Conservation (phyloP, 768 basidiomycete species). For the Tremella fuciformis region DNA sequence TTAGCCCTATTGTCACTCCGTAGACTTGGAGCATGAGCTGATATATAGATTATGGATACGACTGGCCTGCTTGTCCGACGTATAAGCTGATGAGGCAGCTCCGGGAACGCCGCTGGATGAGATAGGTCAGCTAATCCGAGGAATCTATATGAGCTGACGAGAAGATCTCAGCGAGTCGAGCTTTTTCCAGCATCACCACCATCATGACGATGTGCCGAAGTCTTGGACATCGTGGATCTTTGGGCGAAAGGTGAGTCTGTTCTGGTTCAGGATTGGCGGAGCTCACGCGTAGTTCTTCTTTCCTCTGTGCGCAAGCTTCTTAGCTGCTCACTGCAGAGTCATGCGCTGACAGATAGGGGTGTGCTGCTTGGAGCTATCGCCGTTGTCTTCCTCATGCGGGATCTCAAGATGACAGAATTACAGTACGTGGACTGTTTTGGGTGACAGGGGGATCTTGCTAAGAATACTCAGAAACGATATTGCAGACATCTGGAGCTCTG, state of each 20-base stretch:
- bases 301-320: slow-evolving; percentile 30
- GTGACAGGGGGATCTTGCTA: not conserved
- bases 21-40: slow-evolving; percentile 6
- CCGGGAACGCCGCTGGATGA: slow-evolving; percentile 51
- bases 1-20: slow-evolving; percentile 7
- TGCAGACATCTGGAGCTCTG: slow-evolving; percentile 33
- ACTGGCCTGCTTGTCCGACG: not conserved
- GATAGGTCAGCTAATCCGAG: slow-evolving; percentile 26
- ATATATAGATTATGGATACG: not conserved
- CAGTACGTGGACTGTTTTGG: slow-evolving; percentile 28
- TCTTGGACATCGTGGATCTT: slow-evolving; percentile 42
- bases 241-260: slow-evolving; percentile 42
- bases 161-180: slow-evolving; percentile 36
- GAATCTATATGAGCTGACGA: not conserved
- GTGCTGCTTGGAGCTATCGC: slow-evolving; percentile 33
- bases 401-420: slow-evolving; percentile 21
- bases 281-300: slow-evolving; percentile 37
- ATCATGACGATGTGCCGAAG: slow-evolving; percentile 14
- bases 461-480: slow-evolving; percentile 29
- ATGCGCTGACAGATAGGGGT: slow-evolving; percentile 24
- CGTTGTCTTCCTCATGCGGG: slow-evolving; percentile 30
- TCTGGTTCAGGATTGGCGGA: not conserved
- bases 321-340: not conserved
- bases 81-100: slow-evolving; percentile 24
- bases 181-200: slow-evolving; percentile 25